Evolutionary conservation across 2,329 filamentous ascomycete genomes (phyloP), one percentile per base, ranked within the genome.

Genomic region (Aspergillus eucalypticola): DNA sequence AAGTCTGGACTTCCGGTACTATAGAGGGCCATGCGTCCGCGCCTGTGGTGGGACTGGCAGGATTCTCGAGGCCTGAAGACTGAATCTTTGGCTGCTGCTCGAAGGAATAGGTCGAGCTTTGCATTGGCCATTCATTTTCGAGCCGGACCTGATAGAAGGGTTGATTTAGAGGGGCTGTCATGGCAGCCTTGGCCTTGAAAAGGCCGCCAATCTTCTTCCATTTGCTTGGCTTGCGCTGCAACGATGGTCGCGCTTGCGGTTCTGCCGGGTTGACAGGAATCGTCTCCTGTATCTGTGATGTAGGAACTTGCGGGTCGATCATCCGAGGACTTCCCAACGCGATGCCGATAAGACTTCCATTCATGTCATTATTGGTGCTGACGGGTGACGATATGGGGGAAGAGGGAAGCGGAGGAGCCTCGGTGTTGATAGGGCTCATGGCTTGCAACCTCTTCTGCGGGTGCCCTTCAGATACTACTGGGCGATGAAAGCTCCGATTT

Each of bases 241-340:
- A 48, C 2, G 64, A 21, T 50, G 52, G 38, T 35, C 59, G 65
- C 25, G 55, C 60, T 41, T 56, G 58, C 38, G 64, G 19, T 25
- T 63, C 59, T 1, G 53, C 25, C 42, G 62, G 63, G 2, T 66
- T 60, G 0, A 58, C 66, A 21, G 65, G 41, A 4, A 57, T 51
- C 8, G 60, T 57, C 17, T 64, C 61, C 44, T 64, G 64, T 53
- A 52, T 53, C 6, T 68, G 64, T 5, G 69, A 42, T 49, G 58
- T 35, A 32, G 57, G 57, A 13, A 58, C 60, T 10, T 66, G 63
- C 27, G 66, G 42, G n/a, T 68, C 62, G 5, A 70, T 29, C 64
- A 73, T 66, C 13, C 81, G 78, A 23, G 90, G 90, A 68, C 89
- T 92, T 32, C 89, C 90, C 58, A 92, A 76, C 1, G 90, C 90